A percentile compares a stretch with the other conserved stretches of the same genome.
Conservation (phyloP, 345 rosid genomes). For the Cochlearia excelsa region DNA sequence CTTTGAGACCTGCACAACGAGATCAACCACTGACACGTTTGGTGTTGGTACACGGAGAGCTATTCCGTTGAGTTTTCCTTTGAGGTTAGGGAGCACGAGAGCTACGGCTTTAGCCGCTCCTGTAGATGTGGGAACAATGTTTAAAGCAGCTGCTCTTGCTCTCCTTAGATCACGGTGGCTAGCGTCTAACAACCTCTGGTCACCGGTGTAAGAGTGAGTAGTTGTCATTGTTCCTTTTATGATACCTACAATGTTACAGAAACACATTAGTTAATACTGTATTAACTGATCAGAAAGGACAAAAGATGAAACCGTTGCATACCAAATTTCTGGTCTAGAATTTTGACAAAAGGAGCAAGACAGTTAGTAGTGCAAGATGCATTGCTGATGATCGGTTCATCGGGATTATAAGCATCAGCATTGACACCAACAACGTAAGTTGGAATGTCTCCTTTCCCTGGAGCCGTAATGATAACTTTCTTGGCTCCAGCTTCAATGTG, state of each 20-base stretch:
- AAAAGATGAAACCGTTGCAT: slow-evolving; percentile 4
- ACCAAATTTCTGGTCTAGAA: slow-evolving; percentile 95
- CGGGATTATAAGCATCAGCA: slow-evolving; percentile 63
- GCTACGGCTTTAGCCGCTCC: slow-evolving; percentile 98
- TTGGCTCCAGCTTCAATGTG: slow-evolving; percentile 92
- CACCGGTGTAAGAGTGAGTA: slow-evolving; percentile 47
- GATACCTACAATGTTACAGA: slow-evolving; percentile 50
- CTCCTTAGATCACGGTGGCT: slow-evolving; percentile 98
- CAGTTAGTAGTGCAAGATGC: slow-evolving; percentile 99
- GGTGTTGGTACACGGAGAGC: slow-evolving; percentile 98
- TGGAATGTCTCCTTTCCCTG: slow-evolving; percentile 96
- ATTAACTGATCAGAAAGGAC: neutral
- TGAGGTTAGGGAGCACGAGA: slow-evolving; percentile 82
- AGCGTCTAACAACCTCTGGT: slow-evolving; percentile 88
- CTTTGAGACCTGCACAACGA: slow-evolving; percentile 87
- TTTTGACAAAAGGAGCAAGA: slow-evolving; percentile 98
- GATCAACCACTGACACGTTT: slow-evolving; percentile 89
- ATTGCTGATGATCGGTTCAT: slow-evolving; percentile 85
- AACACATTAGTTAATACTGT: neutral
- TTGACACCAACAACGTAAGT: slow-evolving; percentile 94
- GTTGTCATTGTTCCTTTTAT: slow-evolving; percentile 93
- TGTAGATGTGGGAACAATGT: slow-evolving; percentile 92
- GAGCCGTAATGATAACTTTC: slow-evolving; percentile 94
- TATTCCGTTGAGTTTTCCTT: slow-evolving; percentile 91
- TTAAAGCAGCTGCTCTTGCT: slow-evolving; percentile 93